phyloP scores from a whole-genome alignment of 73 alveolate genomes.

The Paramecium caudatum region DNA sequence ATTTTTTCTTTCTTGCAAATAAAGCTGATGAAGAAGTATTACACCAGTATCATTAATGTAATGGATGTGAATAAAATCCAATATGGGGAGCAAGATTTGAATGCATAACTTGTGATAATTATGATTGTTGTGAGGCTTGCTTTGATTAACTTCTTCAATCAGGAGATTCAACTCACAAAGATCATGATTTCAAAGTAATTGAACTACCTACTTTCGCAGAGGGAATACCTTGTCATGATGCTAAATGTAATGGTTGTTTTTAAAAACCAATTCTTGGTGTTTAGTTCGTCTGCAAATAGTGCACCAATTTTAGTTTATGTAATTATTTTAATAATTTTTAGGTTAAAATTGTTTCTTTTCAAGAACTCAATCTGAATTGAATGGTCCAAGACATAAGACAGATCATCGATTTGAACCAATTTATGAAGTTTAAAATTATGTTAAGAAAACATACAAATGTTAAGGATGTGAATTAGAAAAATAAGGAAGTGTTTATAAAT shows the following conservation, averaged over 20 bases:
- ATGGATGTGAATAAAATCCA: conserved; percentile 90
- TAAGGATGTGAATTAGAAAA: conserved; percentile 74
- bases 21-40: conserved; percentile 84
- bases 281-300: conserved; percentile 87
- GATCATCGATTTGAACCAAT: conserved; percentile 73
- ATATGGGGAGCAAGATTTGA: conserved; percentile 93
- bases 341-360: conserved; percentile 89
- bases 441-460: conserved; percentile 69
- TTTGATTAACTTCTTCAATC: conserved; percentile 72
- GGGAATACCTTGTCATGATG: conserved; percentile 90
- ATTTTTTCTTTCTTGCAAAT: conserved; percentile 80
- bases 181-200: conserved; percentile 83
- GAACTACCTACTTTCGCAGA: conserved; percentile 87
- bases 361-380: conserved; percentile 35
- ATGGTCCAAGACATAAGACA: conserved; percentile 69
- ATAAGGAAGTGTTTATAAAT: conserved; percentile 65
- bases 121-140: conserved; percentile 89
- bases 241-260: conserved; percentile 86
- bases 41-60: conserved; percentile 92
- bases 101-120: conserved; percentile 87
- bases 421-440: conserved; percentile 24
- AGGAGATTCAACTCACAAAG: conserved; percentile 54
- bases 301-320: conserved; percentile 82
- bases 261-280: conserved; percentile 92
- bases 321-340: background rate